Base-by-base conservation (phyloP, 1,284 basidiomycete species). In the Apiotrichum domesticum region DNA sequence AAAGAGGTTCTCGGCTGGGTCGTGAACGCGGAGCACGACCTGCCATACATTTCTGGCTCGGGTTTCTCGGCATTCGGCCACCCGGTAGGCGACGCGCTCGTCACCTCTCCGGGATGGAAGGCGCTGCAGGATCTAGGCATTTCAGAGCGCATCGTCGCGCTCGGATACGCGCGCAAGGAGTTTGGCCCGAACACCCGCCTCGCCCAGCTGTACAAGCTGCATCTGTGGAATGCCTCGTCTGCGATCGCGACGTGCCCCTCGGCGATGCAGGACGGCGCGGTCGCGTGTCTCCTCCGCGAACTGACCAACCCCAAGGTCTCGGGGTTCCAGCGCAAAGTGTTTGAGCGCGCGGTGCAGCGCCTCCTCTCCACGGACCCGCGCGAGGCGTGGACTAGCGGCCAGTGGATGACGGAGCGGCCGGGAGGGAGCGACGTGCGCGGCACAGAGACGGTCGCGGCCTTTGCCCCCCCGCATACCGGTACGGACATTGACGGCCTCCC, bases 371-470 rank as follows among this genome's bases (percentile, higher is more conserved):
- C 41, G 1, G 82, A 89, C 69, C 82, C 86, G 1, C 65, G 75
- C 0, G 60, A 73, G 33, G 85, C 86, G 0, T 90, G 84, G 67
- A 87, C 85, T 0, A 82, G 87, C 8, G 88, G 88, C 0, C 87
- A 90, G 75, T 90, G 87, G 87, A 88, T 88, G 87, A 88, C 87
- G 2, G 87, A 88, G 83, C 82, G 85, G 29, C 81, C 85, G 5
- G 88, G 87, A 44, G 88, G 88, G 1, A 87, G 85, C 1, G 88
- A 90, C 64, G 83, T 90, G 9, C 85, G 84, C 2, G 81, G 83
- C 52, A 87, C 85, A 3, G 88, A 90, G 72, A 90, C 87, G 0
- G 77, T 56, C n/a, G 60, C 57, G 13, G 32, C 35, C 2, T 35
- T 47, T 6, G 33, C 35, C 15, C 35, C 13, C 33, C 42, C 5